Conservation (phyloP, 2,329 filamentous ascomycete species). For the Xylaria sp. region DNA sequence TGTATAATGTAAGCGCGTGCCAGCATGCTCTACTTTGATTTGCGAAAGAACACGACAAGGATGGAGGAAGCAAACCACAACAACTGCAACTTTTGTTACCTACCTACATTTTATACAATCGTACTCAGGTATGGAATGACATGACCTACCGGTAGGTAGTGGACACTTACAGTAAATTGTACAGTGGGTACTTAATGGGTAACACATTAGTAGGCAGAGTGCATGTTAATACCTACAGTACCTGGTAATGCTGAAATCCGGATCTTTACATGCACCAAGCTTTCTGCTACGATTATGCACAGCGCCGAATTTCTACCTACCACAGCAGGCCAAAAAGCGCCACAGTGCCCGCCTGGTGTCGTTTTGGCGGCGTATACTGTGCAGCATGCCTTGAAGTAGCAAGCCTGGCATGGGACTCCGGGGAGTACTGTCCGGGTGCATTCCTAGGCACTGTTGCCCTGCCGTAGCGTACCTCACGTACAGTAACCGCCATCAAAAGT, state of each 20-base stretch:
- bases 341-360: not conserved
- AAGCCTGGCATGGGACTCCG: not conserved
- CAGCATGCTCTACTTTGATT: conserved; percentile 28
- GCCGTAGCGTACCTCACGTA: conserved; percentile 19
- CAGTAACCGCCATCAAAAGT: conserved; percentile 26
- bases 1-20: conserved; percentile 25
- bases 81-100: not conserved
- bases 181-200: not conserved
- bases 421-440: not conserved
- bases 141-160: no score
- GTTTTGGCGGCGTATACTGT: not conserved
- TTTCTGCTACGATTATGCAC: conserved; percentile 21
- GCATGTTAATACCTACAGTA: conserved; percentile 1
- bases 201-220: conserved; percentile 19
- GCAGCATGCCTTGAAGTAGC: not conserved
- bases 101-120: not conserved
- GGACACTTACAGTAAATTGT: no score
- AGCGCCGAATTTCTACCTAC: conserved; percentile 11
- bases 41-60: conserved; percentile 13
- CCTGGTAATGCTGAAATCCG: conserved; percentile 13
- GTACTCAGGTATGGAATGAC: not conserved
- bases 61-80: not conserved
- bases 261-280: conserved; percentile 22
- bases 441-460: conserved; percentile 20
- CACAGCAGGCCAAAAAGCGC: not conserved